Base-by-base conservation (phyloP, 768 basidiomycete genomes). In the Lactifluus volemus region DNA sequence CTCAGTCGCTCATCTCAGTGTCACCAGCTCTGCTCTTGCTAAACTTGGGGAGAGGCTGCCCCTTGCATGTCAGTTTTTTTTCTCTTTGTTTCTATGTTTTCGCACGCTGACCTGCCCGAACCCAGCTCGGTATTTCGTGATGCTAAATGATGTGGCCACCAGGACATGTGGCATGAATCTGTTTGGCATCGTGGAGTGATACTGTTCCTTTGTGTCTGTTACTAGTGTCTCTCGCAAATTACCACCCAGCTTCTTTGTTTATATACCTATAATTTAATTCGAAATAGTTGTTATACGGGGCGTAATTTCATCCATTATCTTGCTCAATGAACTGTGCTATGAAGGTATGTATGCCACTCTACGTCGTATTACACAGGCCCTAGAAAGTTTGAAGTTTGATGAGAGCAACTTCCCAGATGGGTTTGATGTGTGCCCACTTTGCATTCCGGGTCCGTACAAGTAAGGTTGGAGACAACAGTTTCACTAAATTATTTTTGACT, bases 1-100 rank as follows among this genome's bases (percentile, higher is more conserved):
- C 12, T 11, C 15, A 29, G 14, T 38, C 4, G 21, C 48, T 49
- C 17, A 63, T 25, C 42, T 58, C 51, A 44, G 38, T 19, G 51
- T 53, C 50, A 41, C 12, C 58, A 88, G 86, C 38, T 74, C 75
- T 39, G 84, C 85, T 2, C 77, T 89, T 25, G 71, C 73, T 11
- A 83, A 81, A 65, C 77, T 88, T 62, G 86, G 86, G 0, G 80
- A 84, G 66, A 81, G 83, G 17, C 77, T 88, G 45, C 86, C 87
- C 29, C 73, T 89, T 57, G 84, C 86, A 4, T 77, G 78, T 78
- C 61, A 64, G 76, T 72, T 11, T 21, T 34, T n/a, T 11, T 21
- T 34, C 15, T 60, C 42, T 30, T 52, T 54, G 21, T 32, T 19
- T 21, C 3, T 15, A 25, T 30, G 42, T 30, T 49, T 38, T 39